Evolutionary conservation across 2,329 filamentous ascomycete genomes (phyloP).

Genomic region (Cyclaneusma minus): DNA sequence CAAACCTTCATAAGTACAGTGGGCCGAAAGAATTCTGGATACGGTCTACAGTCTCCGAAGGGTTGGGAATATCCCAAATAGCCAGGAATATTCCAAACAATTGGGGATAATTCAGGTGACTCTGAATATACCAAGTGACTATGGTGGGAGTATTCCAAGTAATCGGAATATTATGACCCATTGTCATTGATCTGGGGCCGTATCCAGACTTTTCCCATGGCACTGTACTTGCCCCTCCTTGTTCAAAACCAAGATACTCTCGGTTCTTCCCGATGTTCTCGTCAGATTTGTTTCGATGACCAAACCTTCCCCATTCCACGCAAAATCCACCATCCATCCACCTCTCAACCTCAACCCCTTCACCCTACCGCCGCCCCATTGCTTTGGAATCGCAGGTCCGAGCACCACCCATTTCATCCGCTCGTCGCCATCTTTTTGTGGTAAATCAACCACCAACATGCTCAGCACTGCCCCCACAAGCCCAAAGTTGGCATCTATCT

Average conservation of each 20-base stretch:
- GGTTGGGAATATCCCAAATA: too few relatives aligned
- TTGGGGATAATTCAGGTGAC: too few relatives aligned
- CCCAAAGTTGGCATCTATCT: slow-evolving; percentile 45
- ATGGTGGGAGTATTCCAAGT: too few relatives aligned
- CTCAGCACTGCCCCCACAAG: slow-evolving; percentile 30
- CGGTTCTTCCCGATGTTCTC: slow-evolving; percentile 2
- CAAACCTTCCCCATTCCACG: slow-evolving; percentile 23
- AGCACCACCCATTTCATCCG: slow-evolving; percentile 23
- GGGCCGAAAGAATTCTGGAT: too few relatives aligned
- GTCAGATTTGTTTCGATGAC: slow-evolving; percentile 11
- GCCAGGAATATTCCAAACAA: too few relatives aligned
- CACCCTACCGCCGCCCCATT: slow-evolving; percentile 28
- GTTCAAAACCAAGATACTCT: slow-evolving; percentile 2
- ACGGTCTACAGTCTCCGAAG: too few relatives aligned
- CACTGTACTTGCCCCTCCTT: slow-evolving; percentile 3
- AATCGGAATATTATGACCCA: too few relatives aligned
- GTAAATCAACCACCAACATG: slow-evolving; percentile 36
- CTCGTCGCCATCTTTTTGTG: slow-evolving; percentile 10
- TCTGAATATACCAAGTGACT: too few relatives aligned
- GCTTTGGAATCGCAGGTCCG: slow-evolving; percentile 29
- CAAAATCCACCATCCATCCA: slow-evolving; percentile 26
- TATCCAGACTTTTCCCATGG: too few relatives aligned
- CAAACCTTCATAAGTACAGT: too few relatives aligned
- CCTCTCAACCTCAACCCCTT: slow-evolving; percentile 27
- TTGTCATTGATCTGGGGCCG: too few relatives aligned